phyloP scores from a whole-genome alignment of 345 rosid genomes.

The Cardamine resedifolia region DNA sequence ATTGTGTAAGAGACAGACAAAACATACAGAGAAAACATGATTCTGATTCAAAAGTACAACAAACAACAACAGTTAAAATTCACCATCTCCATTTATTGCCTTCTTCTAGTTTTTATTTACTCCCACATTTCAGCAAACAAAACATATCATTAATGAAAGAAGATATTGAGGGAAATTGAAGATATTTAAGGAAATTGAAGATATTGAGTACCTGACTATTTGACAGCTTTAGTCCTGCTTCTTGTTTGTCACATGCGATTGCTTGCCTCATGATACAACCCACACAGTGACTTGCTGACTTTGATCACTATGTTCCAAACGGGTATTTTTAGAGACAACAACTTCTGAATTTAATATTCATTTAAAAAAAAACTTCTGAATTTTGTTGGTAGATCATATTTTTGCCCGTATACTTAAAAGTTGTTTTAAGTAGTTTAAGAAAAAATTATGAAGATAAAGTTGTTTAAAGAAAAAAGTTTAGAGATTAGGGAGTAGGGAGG shows the following conservation, averaged over 20 bases:
- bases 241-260: constrained; percentile 41
- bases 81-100: constrained; percentile 35
- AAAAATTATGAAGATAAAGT: background rate
- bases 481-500: background rate
- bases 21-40: constrained; percentile 30
- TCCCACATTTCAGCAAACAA: background rate
- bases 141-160: constrained; percentile 4
- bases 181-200: background rate
- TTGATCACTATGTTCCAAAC: constrained; percentile 21
- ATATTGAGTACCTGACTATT: constrained; percentile 27
- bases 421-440: background rate
- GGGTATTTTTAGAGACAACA: background rate
- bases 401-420: background rate
- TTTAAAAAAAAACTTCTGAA: background rate
- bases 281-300: constrained; percentile 21
- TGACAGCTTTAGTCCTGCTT: constrained; percentile 33
- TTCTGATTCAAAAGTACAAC: constrained; percentile 24
- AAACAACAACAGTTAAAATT: constrained; percentile 26
- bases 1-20: constrained; percentile 35
- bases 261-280: constrained; percentile 27
- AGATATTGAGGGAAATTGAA: constrained; percentile 17
- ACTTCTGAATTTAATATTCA: background rate
- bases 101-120: constrained; percentile 13
- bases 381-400: background rate
- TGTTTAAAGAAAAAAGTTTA: background rate